These are phyloP conservation scores for Argentina anserina DNA, from an alignment of 306 rosid species.

Conservation along the genomic window DNA sequence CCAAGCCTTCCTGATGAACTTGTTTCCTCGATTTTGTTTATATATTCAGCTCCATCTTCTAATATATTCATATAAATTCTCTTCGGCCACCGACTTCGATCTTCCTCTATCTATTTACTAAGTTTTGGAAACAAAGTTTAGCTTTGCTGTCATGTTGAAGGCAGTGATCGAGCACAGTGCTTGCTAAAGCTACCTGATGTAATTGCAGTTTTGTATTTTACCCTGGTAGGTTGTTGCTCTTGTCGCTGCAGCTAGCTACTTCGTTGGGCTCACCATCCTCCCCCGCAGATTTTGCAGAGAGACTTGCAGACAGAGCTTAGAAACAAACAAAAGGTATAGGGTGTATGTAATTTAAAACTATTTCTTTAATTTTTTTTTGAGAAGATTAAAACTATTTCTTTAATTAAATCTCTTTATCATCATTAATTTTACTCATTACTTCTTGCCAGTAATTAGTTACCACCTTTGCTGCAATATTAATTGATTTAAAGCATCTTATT, in stretches of 20 bases:
- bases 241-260: conserved; percentile 39
- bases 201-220: conserved; percentile 26
- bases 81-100: conserved; percentile 10
- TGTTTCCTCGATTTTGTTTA: background rate
- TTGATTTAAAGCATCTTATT: background rate
- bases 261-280: conserved; percentile 32
- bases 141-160: conserved; percentile 12
- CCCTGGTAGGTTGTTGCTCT: conserved; percentile 42
- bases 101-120: background rate
- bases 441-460: conserved; percentile 6
- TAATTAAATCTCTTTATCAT: background rate
- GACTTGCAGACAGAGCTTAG: conserved; percentile 21
- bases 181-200: conserved; percentile 22
- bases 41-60: background rate
- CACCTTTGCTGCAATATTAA: background rate
- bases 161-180: conserved; percentile 6
- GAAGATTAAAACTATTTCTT: background rate
- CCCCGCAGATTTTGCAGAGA: conserved; percentile 27
- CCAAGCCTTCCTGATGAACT: background rate
- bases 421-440: background rate
- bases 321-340: conserved; percentile 9
- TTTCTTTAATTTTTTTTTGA: background rate
- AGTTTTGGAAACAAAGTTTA: background rate
- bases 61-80: conserved; percentile 3
- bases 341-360: background rate